Evolutionary conservation across 345 rosid species (phyloP).

Genomic region (Populus nigra): DNA sequence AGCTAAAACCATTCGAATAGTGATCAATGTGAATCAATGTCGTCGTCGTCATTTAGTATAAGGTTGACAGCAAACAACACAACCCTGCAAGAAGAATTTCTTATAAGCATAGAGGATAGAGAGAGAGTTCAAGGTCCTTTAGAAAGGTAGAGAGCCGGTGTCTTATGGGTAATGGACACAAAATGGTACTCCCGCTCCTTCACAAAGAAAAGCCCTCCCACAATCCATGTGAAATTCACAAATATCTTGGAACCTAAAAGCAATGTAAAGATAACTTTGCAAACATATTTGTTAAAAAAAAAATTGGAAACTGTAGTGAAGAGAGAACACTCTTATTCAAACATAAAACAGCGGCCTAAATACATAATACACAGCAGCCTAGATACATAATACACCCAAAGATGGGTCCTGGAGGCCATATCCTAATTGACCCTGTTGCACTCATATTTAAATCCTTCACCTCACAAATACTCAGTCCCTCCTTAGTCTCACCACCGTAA

Average conservation of each 20-base stretch:
- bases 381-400: not conserved
- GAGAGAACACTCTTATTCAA: not conserved
- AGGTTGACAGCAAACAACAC: constrained; percentile 31
- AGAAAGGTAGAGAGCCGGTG: not conserved
- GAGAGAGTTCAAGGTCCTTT: not conserved
- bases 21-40: constrained; percentile 22
- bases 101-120: constrained; percentile 5
- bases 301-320: not conserved
- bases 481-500: not conserved
- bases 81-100: constrained; percentile 44
- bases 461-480: not conserved
- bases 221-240: not conserved
- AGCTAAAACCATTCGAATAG: constrained; percentile 3
- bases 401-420: not conserved
- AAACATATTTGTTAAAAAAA: not conserved
- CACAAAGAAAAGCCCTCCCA: not conserved
- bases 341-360: not conserved
- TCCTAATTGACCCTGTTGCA: not conserved
- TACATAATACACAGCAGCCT: not conserved
- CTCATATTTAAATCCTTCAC: not conserved
- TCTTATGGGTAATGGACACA: not conserved
- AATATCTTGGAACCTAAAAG: not conserved
- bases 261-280: not conserved
- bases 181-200: not conserved
- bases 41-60: constrained; percentile 34